Percentiles rank a stretch among this genome's conserved stretches.
Evolutionary conservation across 2,329 filamentous ascomycete genomes (phyloP).

Genomic region (Pseudogymnoascus sp.): DNA sequence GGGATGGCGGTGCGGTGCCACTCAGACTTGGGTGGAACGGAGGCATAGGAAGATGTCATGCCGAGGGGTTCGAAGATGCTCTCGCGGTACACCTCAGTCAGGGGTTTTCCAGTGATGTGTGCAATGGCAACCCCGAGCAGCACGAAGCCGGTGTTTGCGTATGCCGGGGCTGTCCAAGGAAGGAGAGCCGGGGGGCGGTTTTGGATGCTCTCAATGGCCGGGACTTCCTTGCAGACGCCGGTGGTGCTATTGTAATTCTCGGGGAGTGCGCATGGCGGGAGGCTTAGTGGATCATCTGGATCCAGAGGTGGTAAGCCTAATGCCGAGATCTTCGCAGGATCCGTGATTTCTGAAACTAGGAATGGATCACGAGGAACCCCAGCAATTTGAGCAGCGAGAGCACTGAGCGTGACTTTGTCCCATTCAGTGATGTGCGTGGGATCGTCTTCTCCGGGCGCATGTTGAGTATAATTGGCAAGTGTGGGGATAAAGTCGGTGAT

Average conservation of each 20-base stretch:
- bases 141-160: slow-evolving; percentile 42
- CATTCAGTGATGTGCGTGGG: slow-evolving; percentile 24
- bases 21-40: slow-evolving; percentile 25
- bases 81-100: slow-evolving; percentile 33
- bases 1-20: neutral
- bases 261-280: slow-evolving; percentile 14
- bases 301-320: neutral
- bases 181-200: slow-evolving; percentile 34
- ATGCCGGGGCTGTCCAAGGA: slow-evolving; percentile 39
- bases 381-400: slow-evolving; percentile 28
- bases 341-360: slow-evolving; percentile 14
- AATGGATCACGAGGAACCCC: slow-evolving; percentile 27
- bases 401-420: slow-evolving; percentile 30
- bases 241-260: neutral
- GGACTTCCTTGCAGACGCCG: neutral
- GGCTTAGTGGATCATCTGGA: slow-evolving; percentile 12
- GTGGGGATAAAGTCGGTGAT: slow-evolving; percentile 28
- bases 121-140: slow-evolving; percentile 40
- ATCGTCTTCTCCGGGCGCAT: slow-evolving; percentile 12
- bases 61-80: slow-evolving; percentile 36
- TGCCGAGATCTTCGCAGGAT: neutral
- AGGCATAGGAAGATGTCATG: slow-evolving; percentile 35
- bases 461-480: slow-evolving; percentile 17
- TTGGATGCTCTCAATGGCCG: slow-evolving; percentile 22
- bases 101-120: slow-evolving; percentile 34